These are phyloP conservation scores for Candida nonsorbophila DNA, from an alignment of 805 yeast species.

Conservation along the genomic window DNA sequence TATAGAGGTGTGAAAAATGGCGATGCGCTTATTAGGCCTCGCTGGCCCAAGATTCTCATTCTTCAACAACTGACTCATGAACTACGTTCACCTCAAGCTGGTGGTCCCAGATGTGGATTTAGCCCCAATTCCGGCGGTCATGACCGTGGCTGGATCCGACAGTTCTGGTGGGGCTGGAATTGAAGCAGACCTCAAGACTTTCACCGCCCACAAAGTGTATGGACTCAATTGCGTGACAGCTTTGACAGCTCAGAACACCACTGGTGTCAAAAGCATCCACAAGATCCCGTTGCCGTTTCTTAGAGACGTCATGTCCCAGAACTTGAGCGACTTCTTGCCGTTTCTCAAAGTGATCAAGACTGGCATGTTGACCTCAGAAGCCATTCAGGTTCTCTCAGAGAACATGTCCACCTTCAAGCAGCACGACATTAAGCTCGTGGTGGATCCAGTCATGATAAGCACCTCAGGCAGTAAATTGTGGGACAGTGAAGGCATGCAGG, in stretches of 20 bases:
- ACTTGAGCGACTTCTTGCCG: conserved; percentile 51
- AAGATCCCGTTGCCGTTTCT: conserved; percentile 42
- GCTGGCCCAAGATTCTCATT: no score
- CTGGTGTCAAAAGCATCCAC: conserved; percentile 37
- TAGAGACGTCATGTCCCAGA: conserved; percentile 43
- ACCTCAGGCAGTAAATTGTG: conserved; percentile 68
- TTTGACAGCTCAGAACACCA: conserved; percentile 74
- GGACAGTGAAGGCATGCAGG: conserved; percentile 39
- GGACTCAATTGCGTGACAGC: conserved; percentile 77
- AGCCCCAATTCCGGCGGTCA: conserved; percentile 14
- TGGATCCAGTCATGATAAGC: conserved; percentile 84
- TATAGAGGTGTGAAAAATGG: background rate
- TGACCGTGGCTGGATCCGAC: conserved; percentile 68
- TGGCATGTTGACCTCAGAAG: conserved; percentile 64
- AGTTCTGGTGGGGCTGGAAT: conserved; percentile 90
- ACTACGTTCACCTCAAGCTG: no score
- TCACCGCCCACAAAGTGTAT: conserved; percentile 68
- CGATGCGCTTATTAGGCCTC: background rate
- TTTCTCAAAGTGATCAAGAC: conserved; percentile 65
- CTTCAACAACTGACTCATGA: no score
- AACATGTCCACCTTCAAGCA: conserved; percentile 25
- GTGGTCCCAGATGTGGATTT: no score
- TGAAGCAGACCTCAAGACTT: conserved; percentile 82
- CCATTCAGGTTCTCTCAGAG: conserved; percentile 42
- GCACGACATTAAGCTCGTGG: conserved; percentile 37